phyloP scores from a whole-genome alignment of 148 eudicot genomes.

The Bassia scoparia region DNA sequence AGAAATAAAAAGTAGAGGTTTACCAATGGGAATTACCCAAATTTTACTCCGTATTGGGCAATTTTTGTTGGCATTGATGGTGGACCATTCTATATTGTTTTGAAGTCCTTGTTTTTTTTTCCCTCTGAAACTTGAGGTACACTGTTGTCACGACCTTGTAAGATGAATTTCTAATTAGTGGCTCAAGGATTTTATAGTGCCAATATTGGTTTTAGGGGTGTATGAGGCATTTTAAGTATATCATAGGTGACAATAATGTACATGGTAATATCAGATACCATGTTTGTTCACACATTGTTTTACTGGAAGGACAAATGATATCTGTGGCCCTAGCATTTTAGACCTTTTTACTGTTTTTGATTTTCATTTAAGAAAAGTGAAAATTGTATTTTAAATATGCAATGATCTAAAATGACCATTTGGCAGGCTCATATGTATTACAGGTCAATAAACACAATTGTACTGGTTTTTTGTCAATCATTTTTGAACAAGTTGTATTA shows the following conservation, averaged over 20 bases:
- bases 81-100: not conserved
- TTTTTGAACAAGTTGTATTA: not conserved
- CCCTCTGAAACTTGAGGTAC: not conserved
- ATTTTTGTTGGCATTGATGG: not conserved
- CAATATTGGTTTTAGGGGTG: not conserved
- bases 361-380: not conserved
- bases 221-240: not conserved
- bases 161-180: not conserved
- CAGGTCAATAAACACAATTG: not conserved
- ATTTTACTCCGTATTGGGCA: not conserved
- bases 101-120: not conserved
- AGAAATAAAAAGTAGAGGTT: too few relatives aligned
- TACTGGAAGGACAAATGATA: not conserved
- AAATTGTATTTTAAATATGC: not conserved
- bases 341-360: not conserved
- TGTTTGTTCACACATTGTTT: not conserved
- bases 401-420: not conserved
- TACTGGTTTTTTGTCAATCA: not conserved
- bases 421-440: not conserved
- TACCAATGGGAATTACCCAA: too few relatives aligned
- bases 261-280: not conserved
- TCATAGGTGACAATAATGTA: not conserved
- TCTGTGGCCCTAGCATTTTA: not conserved
- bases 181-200: not conserved
- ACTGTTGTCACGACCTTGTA: too few relatives aligned